A percentile compares a stretch with the other conserved stretches of the same genome.
These are phyloP conservation scores for Podila horticola DNA, from an alignment of 192 early-diverging fungal genomes.

Conservation along the genomic window DNA sequence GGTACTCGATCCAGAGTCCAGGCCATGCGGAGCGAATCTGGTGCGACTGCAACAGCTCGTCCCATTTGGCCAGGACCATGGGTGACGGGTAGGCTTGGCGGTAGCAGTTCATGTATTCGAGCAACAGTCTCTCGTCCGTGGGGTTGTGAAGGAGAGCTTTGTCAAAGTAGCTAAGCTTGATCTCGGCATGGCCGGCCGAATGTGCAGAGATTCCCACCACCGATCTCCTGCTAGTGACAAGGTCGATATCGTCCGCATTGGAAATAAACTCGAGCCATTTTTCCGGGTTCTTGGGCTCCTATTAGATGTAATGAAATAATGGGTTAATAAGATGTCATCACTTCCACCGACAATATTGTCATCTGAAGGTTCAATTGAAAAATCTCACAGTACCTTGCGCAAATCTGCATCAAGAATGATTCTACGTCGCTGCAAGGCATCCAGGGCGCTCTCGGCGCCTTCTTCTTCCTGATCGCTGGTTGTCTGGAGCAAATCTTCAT, in stretches of 20 bases:
- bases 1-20: slow-evolving; percentile 64
- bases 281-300: slow-evolving; percentile 56
- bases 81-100: slow-evolving; percentile 57
- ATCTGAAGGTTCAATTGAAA: neutral
- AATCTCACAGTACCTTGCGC: slow-evolving; percentile 13
- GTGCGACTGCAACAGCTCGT: slow-evolving; percentile 48
- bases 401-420: slow-evolving; percentile 41
- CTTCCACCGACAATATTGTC: neutral
- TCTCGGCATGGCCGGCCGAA: slow-evolving; percentile 53
- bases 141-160: slow-evolving; percentile 64
- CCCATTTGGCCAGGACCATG: slow-evolving; percentile 62
- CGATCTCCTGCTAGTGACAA: slow-evolving; percentile 25
- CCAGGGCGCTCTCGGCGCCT: slow-evolving; percentile 51
- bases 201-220: slow-evolving; percentile 24
- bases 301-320: neutral
- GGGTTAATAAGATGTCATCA: neutral
- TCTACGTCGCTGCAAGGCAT: slow-evolving; percentile 44
- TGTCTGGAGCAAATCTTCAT: slow-evolving; percentile 40
- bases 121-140: slow-evolving; percentile 46
- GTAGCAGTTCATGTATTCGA: slow-evolving; percentile 60
- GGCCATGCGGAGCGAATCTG: slow-evolving; percentile 42
- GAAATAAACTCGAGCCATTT: slow-evolving; percentile 64
- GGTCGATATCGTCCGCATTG: slow-evolving; percentile 59
- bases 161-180: slow-evolving; percentile 67
- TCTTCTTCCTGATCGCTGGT: slow-evolving; percentile 41